A percentile compares a stretch with the other conserved stretches of the same genome.
phyloP scores from a whole-genome alignment of 352 stramenopile genomes.

The Poterioochromonas sp. region DNA sequence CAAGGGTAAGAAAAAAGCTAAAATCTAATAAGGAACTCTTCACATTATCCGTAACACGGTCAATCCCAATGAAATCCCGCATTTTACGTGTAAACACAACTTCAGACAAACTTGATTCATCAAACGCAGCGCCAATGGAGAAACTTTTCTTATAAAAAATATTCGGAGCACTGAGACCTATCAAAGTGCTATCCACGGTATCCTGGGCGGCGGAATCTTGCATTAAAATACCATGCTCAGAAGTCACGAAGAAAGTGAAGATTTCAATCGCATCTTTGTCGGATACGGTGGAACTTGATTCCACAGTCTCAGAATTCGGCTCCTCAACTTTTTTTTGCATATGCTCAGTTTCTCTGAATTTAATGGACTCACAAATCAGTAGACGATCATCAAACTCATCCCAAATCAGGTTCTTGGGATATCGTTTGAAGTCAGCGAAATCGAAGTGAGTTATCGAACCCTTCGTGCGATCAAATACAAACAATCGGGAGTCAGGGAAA shows the following conservation, averaged over 20 bases:
- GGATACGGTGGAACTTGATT: not conserved
- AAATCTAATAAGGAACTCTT: constrained; percentile 81
- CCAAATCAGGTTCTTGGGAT: not conserved
- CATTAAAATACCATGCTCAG: constrained; percentile 75
- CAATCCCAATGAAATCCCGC: constrained; percentile 76
- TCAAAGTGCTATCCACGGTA: constrained; percentile 60
- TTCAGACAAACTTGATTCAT: not conserved
- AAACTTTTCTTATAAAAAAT: constrained; percentile 9
- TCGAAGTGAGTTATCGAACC: constrained; percentile 56
- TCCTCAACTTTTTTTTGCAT: too few relatives aligned
- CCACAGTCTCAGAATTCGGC: not conserved
- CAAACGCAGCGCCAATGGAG: not conserved
- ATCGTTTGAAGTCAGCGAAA: not conserved
- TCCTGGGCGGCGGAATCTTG: constrained; percentile 76
- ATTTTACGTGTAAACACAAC: constrained; percentile 51
- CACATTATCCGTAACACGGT: constrained; percentile 62
- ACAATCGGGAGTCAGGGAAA: constrained; percentile 67
- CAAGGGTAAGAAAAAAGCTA: constrained; percentile 83
- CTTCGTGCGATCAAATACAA: constrained; percentile 76
- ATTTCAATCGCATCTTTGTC: constrained; percentile 51
- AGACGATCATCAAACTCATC: constrained; percentile 28
- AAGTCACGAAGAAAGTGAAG: constrained; percentile 77
- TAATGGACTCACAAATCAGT: not conserved
- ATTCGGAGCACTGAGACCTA: constrained; percentile 61
- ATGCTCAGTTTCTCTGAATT: not conserved